Conservation (phyloP, 257 asterid genomes). For the Gentiana straminea region DNA sequence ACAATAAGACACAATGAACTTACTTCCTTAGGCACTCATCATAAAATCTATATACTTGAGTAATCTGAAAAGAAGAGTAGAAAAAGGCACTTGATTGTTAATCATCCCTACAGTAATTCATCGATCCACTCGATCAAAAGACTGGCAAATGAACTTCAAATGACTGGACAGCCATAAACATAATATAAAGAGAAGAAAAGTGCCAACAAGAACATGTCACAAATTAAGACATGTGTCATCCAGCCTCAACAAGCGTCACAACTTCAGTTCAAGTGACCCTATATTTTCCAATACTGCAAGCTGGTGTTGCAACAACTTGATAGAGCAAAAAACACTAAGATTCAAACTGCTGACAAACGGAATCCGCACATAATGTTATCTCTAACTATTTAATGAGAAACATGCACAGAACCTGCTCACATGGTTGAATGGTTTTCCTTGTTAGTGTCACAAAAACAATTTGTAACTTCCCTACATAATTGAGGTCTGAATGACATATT, state of each 20-base stretch:
- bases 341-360: too few species aligned
- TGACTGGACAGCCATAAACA: not conserved
- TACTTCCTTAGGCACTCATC: conserved; percentile 52
- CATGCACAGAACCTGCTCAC: too few species aligned
- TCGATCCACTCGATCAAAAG: not conserved
- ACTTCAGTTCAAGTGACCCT: conserved; percentile 17
- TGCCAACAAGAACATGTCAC: not conserved
- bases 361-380: too few species aligned
- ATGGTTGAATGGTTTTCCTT: too few species aligned
- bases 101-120: not conserved
- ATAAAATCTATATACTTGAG: conserved; percentile 50
- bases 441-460: too few species aligned
- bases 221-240: not conserved
- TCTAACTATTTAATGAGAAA: too few species aligned
- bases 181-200: not conserved
- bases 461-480: too few species aligned
- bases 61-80: conserved; percentile 24
- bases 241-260: conserved; percentile 4
- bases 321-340: too few species aligned
- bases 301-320: too few species aligned
- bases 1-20: conserved; percentile 13
- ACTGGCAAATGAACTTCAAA: not conserved
- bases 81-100: conserved; percentile 10
- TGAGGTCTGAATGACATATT: too few species aligned
- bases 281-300: too few species aligned